Evolutionary conservation across 345 rosid genomes (phyloP), one percentile per base, ranked within the genome.

Genomic region (Cardamine chenopodiifolia): DNA sequence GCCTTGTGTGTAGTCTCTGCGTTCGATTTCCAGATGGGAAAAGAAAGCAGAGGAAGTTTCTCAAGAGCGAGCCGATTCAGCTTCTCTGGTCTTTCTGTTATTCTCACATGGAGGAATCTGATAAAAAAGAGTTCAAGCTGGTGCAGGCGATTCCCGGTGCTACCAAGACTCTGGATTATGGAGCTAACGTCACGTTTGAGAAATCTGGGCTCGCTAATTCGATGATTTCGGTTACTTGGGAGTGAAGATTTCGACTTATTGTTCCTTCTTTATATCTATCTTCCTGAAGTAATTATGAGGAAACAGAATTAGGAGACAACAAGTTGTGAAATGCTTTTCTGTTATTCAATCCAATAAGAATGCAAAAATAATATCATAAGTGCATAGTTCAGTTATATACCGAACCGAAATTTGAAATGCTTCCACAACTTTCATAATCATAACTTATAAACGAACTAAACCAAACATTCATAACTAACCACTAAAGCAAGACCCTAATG

Each of bases 11-110:
- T 68, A 82, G 89, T 82, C 87, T 92, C 62, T 87, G 91, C 71
- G 72, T 92, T 54, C 90, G 95, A 53, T 87, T 92, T 54, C 97
- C 97, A 35, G 84, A 87, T 73, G 97, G 98, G 50, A 88, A 81
- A 53, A 90, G 90, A 78, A 79, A 80, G 52, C 92, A 92, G 74
- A 82, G 97, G 62, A 87, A 78, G 76, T 92, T 92, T 76, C 79
- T 87, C 8, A 84, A 80, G 32, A 74, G 85, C 53, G 92, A 92
- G 54, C 88, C 91, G 5, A 71, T 90, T 49, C 90, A 86, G 88
- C 81, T 88, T 57, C 78, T 90, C 4, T 92, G 95, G 93, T 87
- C 91, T 45, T 92, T 89, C 63, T 89, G 95, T 73, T 64, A 57
- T 70, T 79, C 92, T 47, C 86, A 78, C 39, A 79, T 90, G 25